Base-by-base conservation (phyloP, 495 filamentous ascomycete species). In the Cryomyces antarcticus region DNA sequence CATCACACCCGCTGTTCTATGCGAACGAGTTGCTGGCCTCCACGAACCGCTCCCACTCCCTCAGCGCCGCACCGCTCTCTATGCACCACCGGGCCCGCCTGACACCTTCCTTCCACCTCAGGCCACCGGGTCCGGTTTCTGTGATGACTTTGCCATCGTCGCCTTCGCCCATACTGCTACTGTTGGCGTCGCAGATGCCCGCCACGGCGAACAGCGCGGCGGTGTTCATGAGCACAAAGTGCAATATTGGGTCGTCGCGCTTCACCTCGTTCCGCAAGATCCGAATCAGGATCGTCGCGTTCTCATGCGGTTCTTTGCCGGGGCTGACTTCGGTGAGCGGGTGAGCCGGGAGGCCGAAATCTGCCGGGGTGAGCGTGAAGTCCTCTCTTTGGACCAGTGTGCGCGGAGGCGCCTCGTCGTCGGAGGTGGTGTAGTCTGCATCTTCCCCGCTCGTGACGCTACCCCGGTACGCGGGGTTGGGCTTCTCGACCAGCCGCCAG, bases 181-280 rank as follows among this genome's bases (percentile, higher is more conserved):
- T 70, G 31, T 88, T 78, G 0, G 76, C 72, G 44, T 94, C 88
- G 51, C 86, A 89, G n/a, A 92, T 60, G 0, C 92, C 92, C 0
- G 81, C 67, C 5, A 78, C 71, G 0, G 87, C 86, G 24, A 96
- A 68, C 39, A 96, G 61, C 9, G 84, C 84, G 2, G 89, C 89
- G 0, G 87, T 78, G 54, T 99, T 99, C 57, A 94, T 77, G 35
- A 95, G 63, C 37, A 99, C 88, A 52, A 96, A 96, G 53, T 89
- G 77, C 57, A 92, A 56, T 49, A 99, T 84, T 2, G 92, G 82
- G 56, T 92, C 75, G 47, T 82, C 78, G 7, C 66, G 64, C 0
- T 70, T 64, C 42, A 92, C 54, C 57, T 84, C 70, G 38, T 80
- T 80, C 13, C 71, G 68, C 42, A 99, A 57, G 9, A 99, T 73